phyloP scores from a whole-genome alignment of 2,329 filamentous ascomycete species.

The Sporothrix humicola region DNA sequence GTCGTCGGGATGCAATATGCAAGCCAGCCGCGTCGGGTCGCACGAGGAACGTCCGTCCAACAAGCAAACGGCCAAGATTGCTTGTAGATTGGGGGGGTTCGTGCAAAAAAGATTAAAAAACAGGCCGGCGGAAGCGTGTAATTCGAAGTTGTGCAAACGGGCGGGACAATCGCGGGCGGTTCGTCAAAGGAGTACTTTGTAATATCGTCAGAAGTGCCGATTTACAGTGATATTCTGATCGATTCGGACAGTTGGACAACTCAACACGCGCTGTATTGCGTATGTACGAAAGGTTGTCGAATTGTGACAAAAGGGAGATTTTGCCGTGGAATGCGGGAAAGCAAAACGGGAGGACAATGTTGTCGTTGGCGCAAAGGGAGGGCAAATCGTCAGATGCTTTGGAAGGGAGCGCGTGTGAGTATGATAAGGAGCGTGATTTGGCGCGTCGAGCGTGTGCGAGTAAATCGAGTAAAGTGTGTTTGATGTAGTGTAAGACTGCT shows the following conservation, averaged over 20 bases:
- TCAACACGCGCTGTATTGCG: not conserved
- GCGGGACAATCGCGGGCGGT: not conserved
- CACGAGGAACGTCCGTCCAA: slow-evolving; percentile 22
- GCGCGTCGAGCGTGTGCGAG: slow-evolving; percentile 19
- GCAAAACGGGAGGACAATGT: not conserved
- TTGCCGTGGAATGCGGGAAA: slow-evolving; percentile 18
- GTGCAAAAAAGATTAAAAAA: not conserved
- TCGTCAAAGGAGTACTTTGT: not conserved
- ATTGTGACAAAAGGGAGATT: not conserved
- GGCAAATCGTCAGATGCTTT: not conserved
- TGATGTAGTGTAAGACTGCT: not conserved
- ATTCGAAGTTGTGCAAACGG: slow-evolving; percentile 4
- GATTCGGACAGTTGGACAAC: not conserved
- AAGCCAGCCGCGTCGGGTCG: slow-evolving; percentile 19
- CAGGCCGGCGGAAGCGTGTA: slow-evolving; percentile 16
- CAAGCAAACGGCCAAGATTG: slow-evolving; percentile 4
- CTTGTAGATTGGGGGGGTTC: not conserved
- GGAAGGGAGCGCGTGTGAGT: slow-evolving; percentile 11
- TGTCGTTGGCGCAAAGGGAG: slow-evolving; percentile 1
- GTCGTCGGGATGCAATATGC: slow-evolving; percentile 20
- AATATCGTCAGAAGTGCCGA: slow-evolving; percentile 5
- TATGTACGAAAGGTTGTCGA: not conserved
- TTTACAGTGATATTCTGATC: not conserved
- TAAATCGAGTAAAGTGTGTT: not conserved
- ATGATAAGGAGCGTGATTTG: slow-evolving; percentile 17